Percentiles rank a stretch among this genome's conserved stretches.
Evolutionary conservation across 208 protist species (phyloP).

Genomic region (Acanthamoeba divionensis): DNA sequence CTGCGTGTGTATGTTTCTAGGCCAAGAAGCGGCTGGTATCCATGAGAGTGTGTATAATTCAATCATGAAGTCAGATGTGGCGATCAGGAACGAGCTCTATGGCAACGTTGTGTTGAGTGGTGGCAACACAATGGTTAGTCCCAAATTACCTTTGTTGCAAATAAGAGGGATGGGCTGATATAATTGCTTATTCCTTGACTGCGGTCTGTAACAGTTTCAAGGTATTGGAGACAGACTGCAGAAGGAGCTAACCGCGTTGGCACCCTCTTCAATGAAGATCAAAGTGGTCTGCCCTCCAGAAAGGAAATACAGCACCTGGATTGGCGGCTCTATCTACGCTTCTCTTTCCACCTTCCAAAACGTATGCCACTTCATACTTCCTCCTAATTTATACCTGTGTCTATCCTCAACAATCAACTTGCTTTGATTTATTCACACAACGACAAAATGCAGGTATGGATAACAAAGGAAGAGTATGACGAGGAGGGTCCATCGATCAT

Average conservation of each 20-base stretch:
- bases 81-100: slow-evolving; percentile 93
- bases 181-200: slow-evolving; percentile 90
- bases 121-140: background rate
- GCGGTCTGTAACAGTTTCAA: slow-evolving; percentile 90
- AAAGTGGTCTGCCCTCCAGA: slow-evolving; percentile 57
- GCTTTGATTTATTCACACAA: too few species aligned
- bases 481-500: slow-evolving; percentile 95
- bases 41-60: slow-evolving; percentile 95
- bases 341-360: slow-evolving; percentile 64
- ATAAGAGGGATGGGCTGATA: slow-evolving; percentile 72
- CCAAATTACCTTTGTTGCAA: slow-evolving; percentile 67
- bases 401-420: too few species aligned
- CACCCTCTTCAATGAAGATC: slow-evolving; percentile 68
- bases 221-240: slow-evolving; percentile 91
- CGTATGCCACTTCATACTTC: background rate
- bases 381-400: too few species aligned
- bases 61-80: slow-evolving; percentile 94
- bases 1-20: slow-evolving; percentile 85
- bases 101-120: slow-evolving; percentile 93
- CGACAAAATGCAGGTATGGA: slow-evolving; percentile 97
- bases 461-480: slow-evolving; percentile 97
- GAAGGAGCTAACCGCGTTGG: slow-evolving; percentile 92
- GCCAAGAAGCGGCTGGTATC: slow-evolving; percentile 92
- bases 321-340: slow-evolving; percentile 83
- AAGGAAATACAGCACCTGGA: slow-evolving; percentile 78